These are phyloP conservation scores for Starmera quercuum DNA, from an alignment of 805 yeast species.

Conservation along the genomic window DNA sequence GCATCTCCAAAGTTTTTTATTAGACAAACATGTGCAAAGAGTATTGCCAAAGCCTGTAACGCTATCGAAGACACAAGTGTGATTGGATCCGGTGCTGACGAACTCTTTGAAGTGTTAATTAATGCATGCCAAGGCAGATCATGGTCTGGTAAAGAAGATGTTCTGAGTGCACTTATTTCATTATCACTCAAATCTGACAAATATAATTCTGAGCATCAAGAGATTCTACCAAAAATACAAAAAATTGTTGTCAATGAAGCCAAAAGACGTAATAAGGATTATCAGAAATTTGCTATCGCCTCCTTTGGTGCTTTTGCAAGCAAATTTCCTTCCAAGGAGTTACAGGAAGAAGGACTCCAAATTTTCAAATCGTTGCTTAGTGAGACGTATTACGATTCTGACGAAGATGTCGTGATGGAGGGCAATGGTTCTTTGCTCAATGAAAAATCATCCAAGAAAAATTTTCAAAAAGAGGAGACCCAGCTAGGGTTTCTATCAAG, in stretches of 20 bases:
- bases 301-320: conserved; percentile 44
- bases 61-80: conserved; percentile 27
- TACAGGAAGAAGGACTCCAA: conserved; percentile 26
- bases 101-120: conserved; percentile 45
- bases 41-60: conserved; percentile 53
- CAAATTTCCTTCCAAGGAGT: conserved; percentile 22
- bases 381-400: conserved; percentile 33
- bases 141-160: conserved; percentile 81
- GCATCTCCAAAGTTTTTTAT: conserved; percentile 51
- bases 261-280: conserved; percentile 55
- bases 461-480: conserved; percentile 42
- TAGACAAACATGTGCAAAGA: conserved; percentile 62
- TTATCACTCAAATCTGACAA: conserved; percentile 40
- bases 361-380: conserved; percentile 25
- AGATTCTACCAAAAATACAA: conserved; percentile 29
- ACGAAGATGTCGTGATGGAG: conserved; percentile 24
- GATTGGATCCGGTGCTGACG: conserved; percentile 17
- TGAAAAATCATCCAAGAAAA: conserved; percentile 31
- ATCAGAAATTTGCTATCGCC: conserved; percentile 49
- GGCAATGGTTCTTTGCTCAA: conserved; percentile 20
- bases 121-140: conserved; percentile 68
- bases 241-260: conserved; percentile 51
- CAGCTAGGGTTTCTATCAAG: conserved; percentile 29
- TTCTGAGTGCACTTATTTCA: conserved; percentile 62
- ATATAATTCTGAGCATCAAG: conserved; percentile 23